phyloP scores from a whole-genome alignment of 116 monocot species.

The Papilionanthe hybrid region DNA sequence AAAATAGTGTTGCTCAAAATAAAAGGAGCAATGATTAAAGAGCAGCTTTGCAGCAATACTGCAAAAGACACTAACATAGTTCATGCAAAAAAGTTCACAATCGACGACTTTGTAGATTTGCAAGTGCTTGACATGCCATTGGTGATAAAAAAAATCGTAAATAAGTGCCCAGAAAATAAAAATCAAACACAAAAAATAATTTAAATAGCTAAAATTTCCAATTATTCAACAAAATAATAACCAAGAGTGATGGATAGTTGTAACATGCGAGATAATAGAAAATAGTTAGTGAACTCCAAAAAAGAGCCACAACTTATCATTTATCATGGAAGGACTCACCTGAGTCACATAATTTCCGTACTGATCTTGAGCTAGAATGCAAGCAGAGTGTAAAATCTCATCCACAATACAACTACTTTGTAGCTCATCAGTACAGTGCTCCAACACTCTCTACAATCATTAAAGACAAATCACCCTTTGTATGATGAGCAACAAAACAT shows the following conservation, averaged over 20 bases:
- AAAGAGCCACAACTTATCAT: neutral
- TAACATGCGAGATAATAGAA: neutral
- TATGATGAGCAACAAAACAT: neutral
- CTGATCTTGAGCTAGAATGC: conserved; percentile 82
- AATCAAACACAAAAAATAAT: neutral
- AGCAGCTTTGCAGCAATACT: neutral
- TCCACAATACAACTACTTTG: conserved; percentile 71
- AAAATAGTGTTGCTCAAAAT: neutral
- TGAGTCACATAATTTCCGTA: conserved; percentile 99
- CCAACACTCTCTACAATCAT: conserved; percentile 67
- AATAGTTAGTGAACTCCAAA: neutral
- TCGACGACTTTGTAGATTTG: neutral
- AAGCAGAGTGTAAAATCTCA: conserved; percentile 88
- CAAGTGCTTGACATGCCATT: neutral
- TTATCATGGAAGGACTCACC: conserved; percentile 29
- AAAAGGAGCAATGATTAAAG: neutral
- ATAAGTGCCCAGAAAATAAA: neutral
- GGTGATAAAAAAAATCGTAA: neutral
- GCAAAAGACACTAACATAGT: neutral
- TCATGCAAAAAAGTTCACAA: neutral
- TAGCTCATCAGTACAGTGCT: conserved; percentile 70
- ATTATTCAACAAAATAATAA: neutral
- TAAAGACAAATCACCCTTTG: conserved; percentile 10
- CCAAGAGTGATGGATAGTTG: neutral
- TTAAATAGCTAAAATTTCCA: neutral